phyloP scores from a whole-genome alignment of 352 stramenopile genomes.

The Phytophthora meadii region DNA sequence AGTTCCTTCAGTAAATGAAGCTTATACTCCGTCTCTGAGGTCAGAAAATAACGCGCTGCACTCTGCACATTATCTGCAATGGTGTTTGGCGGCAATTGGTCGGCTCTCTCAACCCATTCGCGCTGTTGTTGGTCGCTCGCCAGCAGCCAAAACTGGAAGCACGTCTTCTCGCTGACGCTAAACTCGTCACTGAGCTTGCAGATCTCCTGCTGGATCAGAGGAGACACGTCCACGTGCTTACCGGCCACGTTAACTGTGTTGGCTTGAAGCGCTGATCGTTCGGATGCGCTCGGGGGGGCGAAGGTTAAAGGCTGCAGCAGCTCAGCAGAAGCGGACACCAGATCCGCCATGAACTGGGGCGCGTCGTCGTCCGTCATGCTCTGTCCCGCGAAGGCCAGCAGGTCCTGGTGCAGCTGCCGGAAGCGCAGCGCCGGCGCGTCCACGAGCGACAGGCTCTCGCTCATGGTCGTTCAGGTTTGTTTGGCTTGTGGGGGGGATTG shows the following conservation, averaged over 20 bases:
- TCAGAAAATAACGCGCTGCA: conserved; percentile 77
- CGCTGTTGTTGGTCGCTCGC: conserved; percentile 74
- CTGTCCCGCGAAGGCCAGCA: conserved; percentile 68
- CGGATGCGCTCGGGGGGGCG: conserved; percentile 40
- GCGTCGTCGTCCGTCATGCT: conserved; percentile 75
- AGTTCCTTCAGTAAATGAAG: conserved; percentile 81
- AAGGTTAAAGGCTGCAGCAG: conserved; percentile 55
- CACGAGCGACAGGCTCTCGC: conserved; percentile 48
- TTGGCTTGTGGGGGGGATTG: conserved; percentile 38
- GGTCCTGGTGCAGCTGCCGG: conserved; percentile 76
- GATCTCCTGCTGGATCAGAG: conserved; percentile 85
- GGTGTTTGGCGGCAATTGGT: conserved; percentile 56
- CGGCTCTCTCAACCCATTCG: conserved; percentile 73
- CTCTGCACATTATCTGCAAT: conserved; percentile 68
- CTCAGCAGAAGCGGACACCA: conserved; percentile 49
- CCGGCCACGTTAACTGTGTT: conserved; percentile 66
- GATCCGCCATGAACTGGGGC: conserved; percentile 61
- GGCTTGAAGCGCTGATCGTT: conserved; percentile 70
- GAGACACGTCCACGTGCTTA: conserved; percentile 77
- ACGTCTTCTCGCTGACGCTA: conserved; percentile 61
- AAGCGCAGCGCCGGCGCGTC: conserved; percentile 72
- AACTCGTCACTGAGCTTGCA: conserved; percentile 85
- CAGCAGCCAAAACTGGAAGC: conserved; percentile 82
- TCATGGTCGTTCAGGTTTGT: conserved; percentile 31
- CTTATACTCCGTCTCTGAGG: conserved; percentile 80